Conservation (phyloP, 768 basidiomycete genomes). For the Boletus fagicola region DNA sequence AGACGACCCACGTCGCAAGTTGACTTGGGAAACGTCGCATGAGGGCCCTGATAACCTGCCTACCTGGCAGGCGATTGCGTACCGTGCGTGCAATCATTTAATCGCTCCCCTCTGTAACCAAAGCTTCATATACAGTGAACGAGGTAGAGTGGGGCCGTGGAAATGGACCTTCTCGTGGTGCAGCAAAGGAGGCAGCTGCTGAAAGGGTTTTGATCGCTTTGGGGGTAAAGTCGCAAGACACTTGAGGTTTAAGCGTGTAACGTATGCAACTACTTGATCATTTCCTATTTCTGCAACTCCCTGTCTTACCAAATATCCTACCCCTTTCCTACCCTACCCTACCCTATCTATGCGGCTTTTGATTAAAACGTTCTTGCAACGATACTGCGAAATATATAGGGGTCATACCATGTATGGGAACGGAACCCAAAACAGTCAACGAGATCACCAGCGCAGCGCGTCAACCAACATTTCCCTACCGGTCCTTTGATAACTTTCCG, state of each 20-base stretch:
- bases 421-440: slow-evolving; percentile 2
- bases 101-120: neutral
- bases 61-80: slow-evolving; percentile 25
- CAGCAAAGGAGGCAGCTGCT: slow-evolving; percentile 27
- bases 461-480: neutral
- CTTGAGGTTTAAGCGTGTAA: neutral
- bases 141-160: slow-evolving; percentile 25
- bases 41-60: slow-evolving; percentile 23
- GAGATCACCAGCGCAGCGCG: slow-evolving; percentile 5
- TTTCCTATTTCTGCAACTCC: neutral
- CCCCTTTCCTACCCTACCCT: neutral
- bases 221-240: neutral
- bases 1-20: slow-evolving; percentile 9
- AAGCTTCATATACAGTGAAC: slow-evolving; percentile 16
- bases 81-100: slow-evolving; percentile 13
- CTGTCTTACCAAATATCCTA: neutral
- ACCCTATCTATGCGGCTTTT: neutral
- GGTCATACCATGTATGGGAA: slow-evolving; percentile 16
- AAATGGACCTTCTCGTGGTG: slow-evolving; percentile 13
- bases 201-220: slow-evolving; percentile 17
- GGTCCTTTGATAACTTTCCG: too few relatives aligned
- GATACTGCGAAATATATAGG: slow-evolving; percentile 5
- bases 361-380: neutral
- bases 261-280: neutral
- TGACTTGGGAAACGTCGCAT: slow-evolving; percentile 18